These are phyloP conservation scores for Neophaeococcomyces mojaviensis DNA, from an alignment of 2,329 filamentous ascomycete genomes.

Conservation along the genomic window DNA sequence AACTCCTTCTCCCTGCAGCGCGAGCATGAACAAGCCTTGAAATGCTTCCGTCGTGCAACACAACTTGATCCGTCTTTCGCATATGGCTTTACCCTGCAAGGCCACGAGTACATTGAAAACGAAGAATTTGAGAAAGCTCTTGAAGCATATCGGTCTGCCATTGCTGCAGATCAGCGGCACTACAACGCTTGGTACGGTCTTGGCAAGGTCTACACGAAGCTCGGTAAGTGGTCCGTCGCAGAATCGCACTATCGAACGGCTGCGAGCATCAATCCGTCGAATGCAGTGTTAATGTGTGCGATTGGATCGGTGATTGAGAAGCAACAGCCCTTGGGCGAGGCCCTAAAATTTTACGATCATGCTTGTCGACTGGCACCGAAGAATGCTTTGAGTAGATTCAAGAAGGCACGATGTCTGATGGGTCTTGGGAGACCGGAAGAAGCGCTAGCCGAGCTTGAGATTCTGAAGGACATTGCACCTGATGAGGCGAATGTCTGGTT, in stretches of 20 bases:
- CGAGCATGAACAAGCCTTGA: constrained; percentile 89
- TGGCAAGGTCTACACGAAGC: constrained; percentile 75
- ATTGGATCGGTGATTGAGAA: constrained; percentile 87
- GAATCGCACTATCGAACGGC: constrained; percentile 87
- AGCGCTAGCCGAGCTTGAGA: constrained; percentile 73
- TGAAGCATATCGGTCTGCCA: constrained; percentile 74
- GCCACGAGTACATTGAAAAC: constrained; percentile 90
- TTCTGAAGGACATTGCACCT: constrained; percentile 84
- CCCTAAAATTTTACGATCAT: constrained; percentile 71
- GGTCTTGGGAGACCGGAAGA: constrained; percentile 61
- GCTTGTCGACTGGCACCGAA: constrained; percentile 76
- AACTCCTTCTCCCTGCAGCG: constrained; percentile 89
- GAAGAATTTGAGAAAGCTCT: constrained; percentile 97
- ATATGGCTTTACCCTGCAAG: constrained; percentile 91
- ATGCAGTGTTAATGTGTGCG: constrained; percentile 84
- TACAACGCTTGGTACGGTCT: constrained; percentile 98
- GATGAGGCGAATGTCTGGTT: constrained; percentile 97
- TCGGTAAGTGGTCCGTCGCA: constrained; percentile 84
- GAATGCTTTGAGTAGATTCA: constrained; percentile 79
- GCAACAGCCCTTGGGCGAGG: constrained; percentile 70
- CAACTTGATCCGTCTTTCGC: constrained; percentile 85
- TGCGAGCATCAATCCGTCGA: constrained; percentile 83
- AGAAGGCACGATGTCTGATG: constrained; percentile 82
- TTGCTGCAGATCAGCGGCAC: constrained; percentile 78
- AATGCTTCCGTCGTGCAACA: constrained; percentile 89